Conservation (phyloP, 2,329 filamentous ascomycete species). For the Penicillium occitanis region DNA sequence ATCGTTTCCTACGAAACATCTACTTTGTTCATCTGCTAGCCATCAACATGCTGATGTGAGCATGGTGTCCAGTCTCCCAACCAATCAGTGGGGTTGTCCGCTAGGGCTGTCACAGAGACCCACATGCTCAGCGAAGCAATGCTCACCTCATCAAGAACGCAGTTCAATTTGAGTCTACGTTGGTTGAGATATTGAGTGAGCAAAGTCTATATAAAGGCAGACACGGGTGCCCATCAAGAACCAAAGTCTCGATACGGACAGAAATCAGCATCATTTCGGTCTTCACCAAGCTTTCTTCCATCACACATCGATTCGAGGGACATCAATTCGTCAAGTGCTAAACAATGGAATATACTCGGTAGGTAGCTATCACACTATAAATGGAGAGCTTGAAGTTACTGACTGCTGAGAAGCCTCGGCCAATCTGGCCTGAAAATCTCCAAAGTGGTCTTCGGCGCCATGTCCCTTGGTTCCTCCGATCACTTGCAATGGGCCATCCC, state of each 20-base stretch:
- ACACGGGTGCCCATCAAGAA: neutral
- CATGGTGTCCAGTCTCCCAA: neutral
- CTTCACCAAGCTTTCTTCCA: neutral
- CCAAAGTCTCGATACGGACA: neutral
- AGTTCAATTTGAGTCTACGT: neutral
- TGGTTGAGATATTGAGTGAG: neutral
- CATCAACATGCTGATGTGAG: neutral
- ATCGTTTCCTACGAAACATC: neutral
- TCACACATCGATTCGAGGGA: neutral
- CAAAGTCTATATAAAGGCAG: neutral
- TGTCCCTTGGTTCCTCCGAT: slow-evolving; percentile 26
- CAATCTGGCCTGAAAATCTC: slow-evolving; percentile 27
- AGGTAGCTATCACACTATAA: neutral
- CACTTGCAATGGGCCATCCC: slow-evolving; percentile 28
- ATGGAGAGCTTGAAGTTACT: neutral
- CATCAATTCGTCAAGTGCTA: neutral
- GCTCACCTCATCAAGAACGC: slow-evolving; percentile 11
- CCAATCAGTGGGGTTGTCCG: neutral
- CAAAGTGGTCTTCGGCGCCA: slow-evolving; percentile 26
- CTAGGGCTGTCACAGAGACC: slow-evolving; percentile 1
- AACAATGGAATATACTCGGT: slow-evolving; percentile 3
- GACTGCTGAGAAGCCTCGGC: neutral
- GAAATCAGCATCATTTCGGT: neutral
- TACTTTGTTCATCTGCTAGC: neutral
- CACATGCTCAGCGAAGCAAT: slow-evolving; percentile 14